Evolutionary conservation across 257 asterid genomes (phyloP), one percentile per base, ranked within the genome.

Genomic region (Salvia splendens): DNA sequence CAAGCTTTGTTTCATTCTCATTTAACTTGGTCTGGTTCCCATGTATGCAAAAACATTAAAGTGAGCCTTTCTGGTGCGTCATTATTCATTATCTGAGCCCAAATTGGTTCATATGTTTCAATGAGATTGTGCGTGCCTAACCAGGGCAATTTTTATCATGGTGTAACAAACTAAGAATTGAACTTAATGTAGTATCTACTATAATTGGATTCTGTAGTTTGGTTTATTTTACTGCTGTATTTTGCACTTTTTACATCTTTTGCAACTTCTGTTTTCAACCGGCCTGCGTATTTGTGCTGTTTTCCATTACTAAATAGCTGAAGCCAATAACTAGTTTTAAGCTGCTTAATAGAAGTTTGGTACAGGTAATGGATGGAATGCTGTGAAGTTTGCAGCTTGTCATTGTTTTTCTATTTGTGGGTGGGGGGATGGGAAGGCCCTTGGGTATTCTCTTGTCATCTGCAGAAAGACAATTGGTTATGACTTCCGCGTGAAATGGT

Each of bases 401-500:
- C 8, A 8, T 9, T 3, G 20, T 17, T 17, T 17, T 7, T 7
- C 8, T 52, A 8, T 8, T 52, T 1, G 3, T 8, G 54, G 12
- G 46, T 12, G 33, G n/a, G 33, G n/a, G 33, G 64, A 48, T 4
- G 65, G 8, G 51, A 2, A 5, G 30, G 24, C n/a, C n/a, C n/a
- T n/a, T n/a, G 30, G 30, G 30, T 0, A 8, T 9, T 2, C 7
- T 17, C 24, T 63, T 63, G 15, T 52, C 36, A 15, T 32, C 12
- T 43, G 57, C 28, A 50, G 57, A 8, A 49, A 16, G 59, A 10
- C 46, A 24, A 16, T 15, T 14, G 49, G 69, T 42, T 75, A 10
- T 62, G 16, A 43, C 64, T 24, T 35, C 48, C 20, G 50, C 64
- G 40, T 67, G 58, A 79, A 74, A 46, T 49, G 60, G 67, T 55